Percentiles rank a stretch among this genome's conserved stretches.
phyloP scores from a whole-genome alignment of 2,329 filamentous ascomycete species.

The Penicillium sp. region DNA sequence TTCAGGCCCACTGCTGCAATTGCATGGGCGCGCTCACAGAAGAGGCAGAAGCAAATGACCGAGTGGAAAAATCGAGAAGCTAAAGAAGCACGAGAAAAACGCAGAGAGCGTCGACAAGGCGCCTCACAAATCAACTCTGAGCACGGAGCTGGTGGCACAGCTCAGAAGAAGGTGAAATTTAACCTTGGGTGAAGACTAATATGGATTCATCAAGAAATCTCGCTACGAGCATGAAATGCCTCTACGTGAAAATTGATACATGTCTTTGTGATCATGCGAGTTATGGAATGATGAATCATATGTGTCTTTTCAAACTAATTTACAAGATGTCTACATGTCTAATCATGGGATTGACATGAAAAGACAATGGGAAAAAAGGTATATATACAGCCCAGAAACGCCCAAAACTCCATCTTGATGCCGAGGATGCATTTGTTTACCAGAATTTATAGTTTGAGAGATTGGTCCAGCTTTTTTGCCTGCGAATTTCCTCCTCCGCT shows the following conservation, averaged over 20 bases:
- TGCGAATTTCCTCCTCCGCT: slow-evolving; percentile 34
- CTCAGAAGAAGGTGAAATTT: slow-evolving; percentile 41
- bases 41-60: slow-evolving; percentile 54
- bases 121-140: slow-evolving; percentile 23
- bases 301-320: slow-evolving; percentile 13
- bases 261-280: slow-evolving; percentile 13
- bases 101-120: slow-evolving; percentile 49
- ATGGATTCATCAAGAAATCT: slow-evolving; percentile 2
- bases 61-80: slow-evolving; percentile 59
- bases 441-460: slow-evolving; percentile 46
- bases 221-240: neutral
- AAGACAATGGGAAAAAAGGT: slow-evolving; percentile 9
- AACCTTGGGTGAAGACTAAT: slow-evolving; percentile 21
- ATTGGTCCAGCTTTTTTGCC: slow-evolving; percentile 42
- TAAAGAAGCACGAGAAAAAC: slow-evolving; percentile 54
- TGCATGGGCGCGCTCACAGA: slow-evolving; percentile 54
- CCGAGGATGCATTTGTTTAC: slow-evolving; percentile 25
- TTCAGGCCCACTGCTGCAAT: slow-evolving; percentile 60
- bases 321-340: slow-evolving; percentile 14
- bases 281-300: slow-evolving; percentile 2
- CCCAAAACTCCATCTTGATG: slow-evolving; percentile 28
- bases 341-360: slow-evolving; percentile 4
- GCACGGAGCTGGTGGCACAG: slow-evolving; percentile 23
- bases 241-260: neutral
- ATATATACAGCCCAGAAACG: slow-evolving; percentile 14